A percentile compares a stretch with the other conserved stretches of the same genome.
Evolutionary conservation across 352 stramenopile genomes (phyloP).

Genomic region (Sclerospora graminicola): DNA sequence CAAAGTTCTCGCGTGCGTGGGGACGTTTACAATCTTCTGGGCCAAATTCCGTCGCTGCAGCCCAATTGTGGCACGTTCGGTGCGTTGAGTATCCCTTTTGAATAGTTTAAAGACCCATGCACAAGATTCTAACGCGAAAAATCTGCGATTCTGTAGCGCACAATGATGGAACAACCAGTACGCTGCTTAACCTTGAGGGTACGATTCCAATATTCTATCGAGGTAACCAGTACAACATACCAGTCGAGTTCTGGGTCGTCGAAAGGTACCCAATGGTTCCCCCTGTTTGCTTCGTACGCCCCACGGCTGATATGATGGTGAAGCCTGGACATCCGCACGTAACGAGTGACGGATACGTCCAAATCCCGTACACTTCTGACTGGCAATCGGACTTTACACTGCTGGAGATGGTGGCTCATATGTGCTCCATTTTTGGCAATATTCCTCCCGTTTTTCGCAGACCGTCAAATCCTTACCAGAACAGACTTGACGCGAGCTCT

Average conservation of each 20-base stretch:
- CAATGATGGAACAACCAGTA: constrained; percentile 82
- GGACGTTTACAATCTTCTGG: constrained; percentile 78
- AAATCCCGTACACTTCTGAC: constrained; percentile 78
- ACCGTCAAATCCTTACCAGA: constrained; percentile 34
- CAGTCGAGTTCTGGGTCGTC: constrained; percentile 83
- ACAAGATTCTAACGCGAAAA: too few relatives aligned
- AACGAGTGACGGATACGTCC: constrained; percentile 76
- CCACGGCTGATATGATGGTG: constrained; percentile 81
- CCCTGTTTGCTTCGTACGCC: constrained; percentile 81
- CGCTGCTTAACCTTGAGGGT: constrained; percentile 69
- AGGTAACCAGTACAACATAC: constrained; percentile 87
- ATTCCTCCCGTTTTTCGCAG: constrained; percentile 79
- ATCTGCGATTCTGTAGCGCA: constrained; percentile 30
- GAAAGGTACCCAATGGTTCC: constrained; percentile 73
- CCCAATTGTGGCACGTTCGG: constrained; percentile 80
- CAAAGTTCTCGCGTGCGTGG: constrained; percentile 76
- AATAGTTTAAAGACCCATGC: too few relatives aligned
- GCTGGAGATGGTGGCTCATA: constrained; percentile 76
- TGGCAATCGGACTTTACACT: constrained; percentile 79
- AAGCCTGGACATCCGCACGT: constrained; percentile 81
- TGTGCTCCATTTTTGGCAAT: constrained; percentile 86
- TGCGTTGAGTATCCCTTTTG: constrained; percentile 8
- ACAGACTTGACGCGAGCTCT: constrained; percentile 21
- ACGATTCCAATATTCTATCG: constrained; percentile 89
- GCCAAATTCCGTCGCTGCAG: constrained; percentile 79